Percentiles rank a stretch among this genome's conserved stretches.
phyloP scores from a whole-genome alignment of 1,139 yeast species.

The Fermentozyma sake region DNA sequence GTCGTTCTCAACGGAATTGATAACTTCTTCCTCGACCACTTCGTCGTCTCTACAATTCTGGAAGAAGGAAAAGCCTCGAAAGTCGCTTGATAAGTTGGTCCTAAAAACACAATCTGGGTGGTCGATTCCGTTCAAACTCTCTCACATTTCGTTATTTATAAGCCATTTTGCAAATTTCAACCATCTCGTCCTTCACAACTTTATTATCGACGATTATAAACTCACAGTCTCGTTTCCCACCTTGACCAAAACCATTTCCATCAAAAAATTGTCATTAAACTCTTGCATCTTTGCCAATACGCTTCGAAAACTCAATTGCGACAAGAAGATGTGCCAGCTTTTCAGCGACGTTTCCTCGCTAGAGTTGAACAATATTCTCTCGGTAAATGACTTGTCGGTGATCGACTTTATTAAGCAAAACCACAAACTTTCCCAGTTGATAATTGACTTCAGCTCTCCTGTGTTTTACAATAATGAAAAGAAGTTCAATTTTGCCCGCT shows the following conservation, averaged over 20 bases:
- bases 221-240: constrained; percentile 7
- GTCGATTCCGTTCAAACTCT: constrained; percentile 41
- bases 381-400: constrained; percentile 44
- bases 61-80: constrained; percentile 14
- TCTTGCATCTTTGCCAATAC: constrained; percentile 24
- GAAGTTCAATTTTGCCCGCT: constrained; percentile 32
- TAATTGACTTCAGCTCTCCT: constrained; percentile 45
- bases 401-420: constrained; percentile 36
- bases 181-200: constrained; percentile 40
- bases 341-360: constrained; percentile 36
- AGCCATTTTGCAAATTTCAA: constrained; percentile 43
- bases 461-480: constrained; percentile 33
- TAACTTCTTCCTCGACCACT: constrained; percentile 1
- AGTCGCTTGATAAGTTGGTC: constrained; percentile 19
- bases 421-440: constrained; percentile 25
- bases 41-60: constrained; percentile 2
- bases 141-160: constrained; percentile 21
- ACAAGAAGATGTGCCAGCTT: constrained; percentile 10
- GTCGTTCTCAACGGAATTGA: constrained; percentile 32
- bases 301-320: constrained; percentile 11
- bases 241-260: constrained; percentile 9
- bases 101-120: constrained; percentile 46
- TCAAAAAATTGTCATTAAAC: constrained; percentile 18
- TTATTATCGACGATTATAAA: constrained; percentile 42
- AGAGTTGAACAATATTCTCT: constrained; percentile 31